These are phyloP conservation scores for Marsdenia floribunda DNA, from an alignment of 257 asterid species.

Conservation along the genomic window DNA sequence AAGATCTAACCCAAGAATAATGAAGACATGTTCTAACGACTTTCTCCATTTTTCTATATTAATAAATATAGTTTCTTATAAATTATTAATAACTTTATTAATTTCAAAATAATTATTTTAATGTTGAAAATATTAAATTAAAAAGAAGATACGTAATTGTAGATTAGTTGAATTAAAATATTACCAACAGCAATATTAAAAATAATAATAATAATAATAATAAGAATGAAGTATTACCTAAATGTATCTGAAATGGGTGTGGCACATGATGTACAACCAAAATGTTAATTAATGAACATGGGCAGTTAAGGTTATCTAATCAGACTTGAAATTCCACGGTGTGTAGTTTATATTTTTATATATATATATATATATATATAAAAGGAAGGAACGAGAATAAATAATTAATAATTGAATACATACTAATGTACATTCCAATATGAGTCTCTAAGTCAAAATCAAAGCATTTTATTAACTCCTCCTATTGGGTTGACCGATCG, in stretches of 20 bases:
- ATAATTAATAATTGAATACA: too few relatives aligned
- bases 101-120: too few relatives aligned
- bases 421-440: background rate
- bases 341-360: too few relatives aligned
- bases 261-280: slow-evolving; percentile 19
- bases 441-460: background rate
- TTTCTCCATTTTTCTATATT: slow-evolving; percentile 12
- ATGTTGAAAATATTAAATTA: too few relatives aligned
- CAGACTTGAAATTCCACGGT: slow-evolving; percentile 10
- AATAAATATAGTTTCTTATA: too few relatives aligned
- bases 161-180: too few relatives aligned
- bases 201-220: too few relatives aligned
- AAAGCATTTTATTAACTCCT: background rate
- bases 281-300: slow-evolving; percentile 23
- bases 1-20: background rate
- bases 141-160: too few relatives aligned
- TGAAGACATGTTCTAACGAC: slow-evolving; percentile 30
- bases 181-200: too few relatives aligned
- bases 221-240: too few relatives aligned
- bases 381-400: background rate
- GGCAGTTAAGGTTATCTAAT: slow-evolving; percentile 10
- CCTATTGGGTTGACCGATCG: background rate
- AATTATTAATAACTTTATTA: too few relatives aligned
- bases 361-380: background rate
- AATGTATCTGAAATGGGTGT: slow-evolving; percentile 4